These are phyloP conservation scores for Lepiota venenata DNA, from an alignment of 768 basidiomycete genomes.

Conservation along the genomic window DNA sequence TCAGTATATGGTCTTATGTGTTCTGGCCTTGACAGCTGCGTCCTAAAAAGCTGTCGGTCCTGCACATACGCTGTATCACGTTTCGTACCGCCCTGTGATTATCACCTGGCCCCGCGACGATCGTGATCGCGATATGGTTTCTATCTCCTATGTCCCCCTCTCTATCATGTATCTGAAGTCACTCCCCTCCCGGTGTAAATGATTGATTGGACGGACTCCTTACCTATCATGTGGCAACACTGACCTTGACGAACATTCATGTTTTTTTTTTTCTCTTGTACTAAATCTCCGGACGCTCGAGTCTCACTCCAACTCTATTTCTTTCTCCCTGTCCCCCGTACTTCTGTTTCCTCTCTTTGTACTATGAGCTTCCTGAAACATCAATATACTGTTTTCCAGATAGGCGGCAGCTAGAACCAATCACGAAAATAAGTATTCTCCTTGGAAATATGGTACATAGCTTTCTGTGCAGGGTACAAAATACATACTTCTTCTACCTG, in stretches of 20 bases:
- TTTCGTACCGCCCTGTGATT: constrained; percentile 59
- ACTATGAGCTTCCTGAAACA: neutral
- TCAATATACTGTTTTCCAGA: too few species aligned
- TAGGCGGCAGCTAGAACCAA: too few species aligned
- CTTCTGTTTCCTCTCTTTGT: neutral
- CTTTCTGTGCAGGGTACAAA: neutral
- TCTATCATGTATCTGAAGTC: constrained; percentile 23
- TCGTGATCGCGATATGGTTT: constrained; percentile 57
- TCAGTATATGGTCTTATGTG: constrained; percentile 9
- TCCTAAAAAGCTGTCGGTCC: constrained; percentile 30
- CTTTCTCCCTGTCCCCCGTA: constrained; percentile 2
- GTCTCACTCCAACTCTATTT: neutral
- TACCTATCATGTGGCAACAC: neutral
- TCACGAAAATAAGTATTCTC: too few species aligned
- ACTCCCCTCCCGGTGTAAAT: constrained; percentile 7
- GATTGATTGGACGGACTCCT: constrained; percentile 8
- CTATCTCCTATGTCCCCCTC: constrained; percentile 19
- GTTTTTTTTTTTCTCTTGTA: neutral
- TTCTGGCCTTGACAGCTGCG: neutral
- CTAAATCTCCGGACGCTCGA: neutral
- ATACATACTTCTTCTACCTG: neutral
- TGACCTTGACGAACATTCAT: neutral
- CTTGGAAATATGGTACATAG: neutral
- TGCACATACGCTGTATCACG: constrained; percentile 58
- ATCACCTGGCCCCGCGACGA: constrained; percentile 58